These are phyloP conservation scores for Tylopilus sp. DNA, from an alignment of 1,284 basidiomycete genomes.

Conservation along the genomic window DNA sequence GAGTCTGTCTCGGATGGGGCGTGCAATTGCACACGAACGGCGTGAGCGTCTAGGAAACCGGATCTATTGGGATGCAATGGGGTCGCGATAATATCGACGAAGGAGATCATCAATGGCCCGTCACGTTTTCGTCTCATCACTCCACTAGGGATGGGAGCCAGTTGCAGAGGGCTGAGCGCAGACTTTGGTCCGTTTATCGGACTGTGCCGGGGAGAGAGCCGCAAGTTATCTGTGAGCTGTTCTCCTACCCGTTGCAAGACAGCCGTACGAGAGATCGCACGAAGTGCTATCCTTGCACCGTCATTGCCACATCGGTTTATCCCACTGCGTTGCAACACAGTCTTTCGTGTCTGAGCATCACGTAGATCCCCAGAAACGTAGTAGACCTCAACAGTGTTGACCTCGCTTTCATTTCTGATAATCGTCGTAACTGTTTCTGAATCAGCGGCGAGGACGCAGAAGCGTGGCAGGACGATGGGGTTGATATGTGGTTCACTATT, in stretches of 20 bases:
- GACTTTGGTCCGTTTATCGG: slow-evolving; percentile 26
- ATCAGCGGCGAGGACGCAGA: slow-evolving; percentile 63
- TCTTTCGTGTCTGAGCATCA: slow-evolving; percentile 57
- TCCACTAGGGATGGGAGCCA: slow-evolving; percentile 24
- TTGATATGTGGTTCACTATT: slow-evolving; percentile 40
- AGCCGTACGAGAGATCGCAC: slow-evolving; percentile 33
- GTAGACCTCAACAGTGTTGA: slow-evolving; percentile 54
- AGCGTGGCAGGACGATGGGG: slow-evolving; percentile 59
- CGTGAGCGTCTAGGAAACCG: slow-evolving; percentile 45
- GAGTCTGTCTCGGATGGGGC: slow-evolving; percentile 53
- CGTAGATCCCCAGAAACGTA: slow-evolving; percentile 54
- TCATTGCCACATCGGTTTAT: slow-evolving; percentile 54
- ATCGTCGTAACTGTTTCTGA: slow-evolving; percentile 52
- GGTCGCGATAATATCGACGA: slow-evolving; percentile 51
- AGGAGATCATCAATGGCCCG: slow-evolving; percentile 60
- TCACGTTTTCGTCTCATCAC: slow-evolving; percentile 41
- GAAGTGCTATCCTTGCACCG: slow-evolving; percentile 55
- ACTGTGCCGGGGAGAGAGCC: slow-evolving; percentile 33
- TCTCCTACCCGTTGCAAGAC: slow-evolving; percentile 30
- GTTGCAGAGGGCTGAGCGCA: slow-evolving; percentile 16
- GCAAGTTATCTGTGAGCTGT: slow-evolving; percentile 18
- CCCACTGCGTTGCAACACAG: slow-evolving; percentile 55
- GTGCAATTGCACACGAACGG: slow-evolving; percentile 53
- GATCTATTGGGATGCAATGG: slow-evolving; percentile 40
- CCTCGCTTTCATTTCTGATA: slow-evolving; percentile 55